Base-by-base conservation (phyloP, 192 early-diverging fungal genomes). In the Podila clonocystis region DNA sequence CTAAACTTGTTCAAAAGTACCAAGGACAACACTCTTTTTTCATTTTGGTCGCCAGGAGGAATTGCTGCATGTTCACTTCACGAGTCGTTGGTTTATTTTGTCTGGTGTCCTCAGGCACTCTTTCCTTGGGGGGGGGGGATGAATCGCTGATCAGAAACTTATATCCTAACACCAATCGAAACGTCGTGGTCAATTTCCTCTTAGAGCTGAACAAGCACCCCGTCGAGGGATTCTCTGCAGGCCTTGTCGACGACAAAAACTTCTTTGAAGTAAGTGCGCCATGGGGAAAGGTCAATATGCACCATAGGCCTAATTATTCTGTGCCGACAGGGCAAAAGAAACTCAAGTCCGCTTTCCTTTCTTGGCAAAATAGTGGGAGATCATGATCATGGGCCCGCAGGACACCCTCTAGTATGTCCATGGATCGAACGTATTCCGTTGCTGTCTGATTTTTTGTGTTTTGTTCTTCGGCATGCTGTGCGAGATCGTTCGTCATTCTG, bases 181-280 rank as follows among this genome's bases (percentile, higher is more conserved):
- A 12, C 15, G 13, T 45, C 55, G 73, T 58, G 24, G 58, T 24
- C 4, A n/a, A 38, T 75, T 30, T 17, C 61, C 24, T 45, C 13
- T 7, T 87, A 95, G 95, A 97, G 68, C 83, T 98, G 24, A 77
- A 86, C 33, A 93, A 91, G 75, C 78, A 87, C 62, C 91, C 93
- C 7, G 93, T 92, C 12, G 88, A 91, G 68, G 88, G 93, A 8
- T 98, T 97, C 84, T 96, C 94, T 15, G 97, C 96, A n/a, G 97
- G 97, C 1, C 90, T 99, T 48, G 87, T 87, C 36, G 92, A 94
- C 63, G 93, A 95, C 26, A 82, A 86, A 64, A 95, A 97, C 73
- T 87, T 98, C 45, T 97, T 91, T 72, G 93, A 96, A 93, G 96
- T 90, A 91, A 58, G 8, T 11, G 26, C 52, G 26, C n/a, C 8